Evolutionary conservation across 2,329 filamentous ascomycete genomes (phyloP), one percentile per base, ranked within the genome.

Genomic region (Scytalidium lignicola): DNA sequence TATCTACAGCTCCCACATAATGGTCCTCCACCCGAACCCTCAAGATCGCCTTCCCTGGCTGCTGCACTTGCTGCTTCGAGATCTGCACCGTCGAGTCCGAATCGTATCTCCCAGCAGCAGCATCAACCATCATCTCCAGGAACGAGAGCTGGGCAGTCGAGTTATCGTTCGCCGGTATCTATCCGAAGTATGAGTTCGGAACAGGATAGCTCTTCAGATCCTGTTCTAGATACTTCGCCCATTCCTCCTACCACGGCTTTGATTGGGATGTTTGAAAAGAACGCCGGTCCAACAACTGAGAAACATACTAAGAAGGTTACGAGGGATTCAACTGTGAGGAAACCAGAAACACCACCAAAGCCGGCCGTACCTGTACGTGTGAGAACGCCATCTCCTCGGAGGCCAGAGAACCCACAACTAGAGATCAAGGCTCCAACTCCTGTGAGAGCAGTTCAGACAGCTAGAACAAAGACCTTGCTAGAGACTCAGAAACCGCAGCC

Each of bases 241-340:
- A 83, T 86, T 44, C 70, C 78, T 20, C 75, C 85, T 0, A 84
- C 85, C 0, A 80, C 73, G 2, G 78, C 82, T 3, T 70, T 89
- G 18, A 83, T 89, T 47, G 78, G 78, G 37, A 74, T 88, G 69
- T 89, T 89, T 56, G 86, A 90, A 66, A 71, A 74, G 54, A 74
- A 69, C 40, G 53, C 41, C 17, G 50, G 51, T 41, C 46, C 54
- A 41, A 46, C 51, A 44, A 55, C 59, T 13, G 47, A 19, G 32
- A 54, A 47, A 28, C 62, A 58, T 15, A 48, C 58, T 18, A 67
- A 64, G 58, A 63, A 61, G 49, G 41, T 22, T 10, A 43, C 48
- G 19, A 44, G n/a, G 65, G 19, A 26, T 20, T 15, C 21, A 42
- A 18, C 17, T 12, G 28, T 47, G 15, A 28, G 4, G 22, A 17